Percentiles rank a stretch among this genome's conserved stretches.
These are phyloP conservation scores for Cystofilobasidium bisporidii DNA, from an alignment of 768 basidiomycete species.

Conservation along the genomic window DNA sequence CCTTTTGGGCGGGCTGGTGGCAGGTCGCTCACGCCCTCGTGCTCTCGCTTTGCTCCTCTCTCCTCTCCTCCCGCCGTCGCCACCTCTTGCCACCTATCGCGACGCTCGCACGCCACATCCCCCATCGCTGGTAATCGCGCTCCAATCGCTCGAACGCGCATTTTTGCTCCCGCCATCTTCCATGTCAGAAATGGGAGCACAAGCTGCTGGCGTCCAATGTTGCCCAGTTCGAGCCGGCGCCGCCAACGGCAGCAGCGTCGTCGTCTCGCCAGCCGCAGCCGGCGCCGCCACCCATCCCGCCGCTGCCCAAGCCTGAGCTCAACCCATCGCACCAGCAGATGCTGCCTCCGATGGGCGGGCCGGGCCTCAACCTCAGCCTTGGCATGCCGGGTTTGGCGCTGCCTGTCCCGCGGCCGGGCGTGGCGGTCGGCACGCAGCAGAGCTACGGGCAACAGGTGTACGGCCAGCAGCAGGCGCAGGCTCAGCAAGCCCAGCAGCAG, in stretches of 20 bases:
- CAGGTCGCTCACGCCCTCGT: not conserved
- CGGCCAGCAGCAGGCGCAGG: slow-evolving; percentile 6
- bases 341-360: not conserved
- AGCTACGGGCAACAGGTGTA: not conserved
- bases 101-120: too few relatives aligned
- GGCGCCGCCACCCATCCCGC: not conserved
- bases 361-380: not conserved
- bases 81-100: too few relatives aligned
- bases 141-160: too few relatives aligned
- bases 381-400: not conserved
- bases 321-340: not conserved
- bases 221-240: slow-evolving; percentile 72
- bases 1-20: not conserved
- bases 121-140: too few relatives aligned
- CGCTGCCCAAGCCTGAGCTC: slow-evolving; percentile 5
- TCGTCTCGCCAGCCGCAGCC: not conserved
- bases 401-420: slow-evolving; percentile 2
- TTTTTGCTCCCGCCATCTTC: too few relatives aligned
- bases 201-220: slow-evolving; percentile 90
- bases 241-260: slow-evolving; percentile 13
- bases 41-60: not conserved
- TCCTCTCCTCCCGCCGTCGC: slow-evolving; percentile 5
- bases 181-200: slow-evolving; percentile 96
- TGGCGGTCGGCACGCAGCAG: not conserved
- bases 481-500: not conserved